Evolutionary conservation across 2,329 filamentous ascomycete genomes (phyloP).

Genomic region (Phaeosphaeriaceae sp.): DNA sequence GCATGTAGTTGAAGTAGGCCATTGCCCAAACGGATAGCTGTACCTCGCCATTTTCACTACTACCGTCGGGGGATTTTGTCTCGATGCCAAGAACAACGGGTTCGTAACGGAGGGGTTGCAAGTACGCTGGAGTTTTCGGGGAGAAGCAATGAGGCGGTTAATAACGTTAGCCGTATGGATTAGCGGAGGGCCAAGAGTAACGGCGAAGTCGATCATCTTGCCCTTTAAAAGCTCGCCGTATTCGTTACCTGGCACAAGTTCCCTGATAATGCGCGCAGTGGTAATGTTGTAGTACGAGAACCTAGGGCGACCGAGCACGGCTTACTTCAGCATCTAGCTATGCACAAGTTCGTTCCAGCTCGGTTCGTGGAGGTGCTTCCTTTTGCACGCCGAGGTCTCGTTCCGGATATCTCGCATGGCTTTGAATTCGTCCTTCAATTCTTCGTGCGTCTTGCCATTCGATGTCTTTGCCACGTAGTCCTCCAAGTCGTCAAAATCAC

Average conservation of each 20-base stretch:
- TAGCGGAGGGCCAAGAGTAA: slow-evolving; percentile 24
- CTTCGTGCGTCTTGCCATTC: slow-evolving; percentile 3
- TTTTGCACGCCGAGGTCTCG: slow-evolving; percentile 21
- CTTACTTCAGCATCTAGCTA: slow-evolving; percentile 26
- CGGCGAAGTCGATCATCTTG: slow-evolving; percentile 27
- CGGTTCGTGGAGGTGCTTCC: slow-evolving; percentile 24
- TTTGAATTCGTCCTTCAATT: slow-evolving; percentile 26
- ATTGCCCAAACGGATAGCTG: slow-evolving; percentile 24
- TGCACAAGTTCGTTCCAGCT: slow-evolving; percentile 27
- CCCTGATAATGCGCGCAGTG: slow-evolving; percentile 22
- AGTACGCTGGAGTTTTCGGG: slow-evolving; percentile 16
- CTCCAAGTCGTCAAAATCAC: no score
- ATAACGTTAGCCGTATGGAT: slow-evolving; percentile 18
- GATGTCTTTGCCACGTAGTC: no score
- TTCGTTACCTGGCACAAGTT: slow-evolving; percentile 26
- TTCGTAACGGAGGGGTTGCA: slow-evolving; percentile 20
- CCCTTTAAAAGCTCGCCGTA: slow-evolving; percentile 25
- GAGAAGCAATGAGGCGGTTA: slow-evolving; percentile 16
- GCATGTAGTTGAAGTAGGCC: no score
- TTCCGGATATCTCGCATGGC: slow-evolving; percentile 22
- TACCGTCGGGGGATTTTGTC: slow-evolving; percentile 20
- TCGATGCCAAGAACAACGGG: slow-evolving; percentile 19
- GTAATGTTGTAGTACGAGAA: slow-evolving; percentile 28
- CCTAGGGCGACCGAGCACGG: slow-evolving; percentile 17
- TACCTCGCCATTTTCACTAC: slow-evolving; percentile 17